These are phyloP conservation scores for Fomitiporia mediterranea DNA, from an alignment of 1,284 basidiomycete species.

Conservation along the genomic window DNA sequence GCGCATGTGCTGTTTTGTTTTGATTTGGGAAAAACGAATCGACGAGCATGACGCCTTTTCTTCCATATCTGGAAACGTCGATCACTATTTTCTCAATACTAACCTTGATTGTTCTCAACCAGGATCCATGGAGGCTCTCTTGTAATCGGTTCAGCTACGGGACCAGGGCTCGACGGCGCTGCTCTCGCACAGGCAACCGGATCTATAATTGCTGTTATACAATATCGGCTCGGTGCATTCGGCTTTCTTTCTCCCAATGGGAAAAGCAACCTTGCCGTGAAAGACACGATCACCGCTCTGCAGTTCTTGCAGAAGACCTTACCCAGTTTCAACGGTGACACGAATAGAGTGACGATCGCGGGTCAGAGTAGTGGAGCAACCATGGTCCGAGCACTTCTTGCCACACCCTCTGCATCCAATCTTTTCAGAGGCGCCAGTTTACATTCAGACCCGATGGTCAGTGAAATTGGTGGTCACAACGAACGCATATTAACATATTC, in stretches of 20 bases:
- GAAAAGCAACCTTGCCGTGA: constrained; percentile 65
- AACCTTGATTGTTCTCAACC: background rate
- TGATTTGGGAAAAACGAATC: background rate
- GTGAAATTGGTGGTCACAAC: background rate
- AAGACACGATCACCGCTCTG: constrained; percentile 67
- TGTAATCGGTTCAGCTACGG: constrained; percentile 63
- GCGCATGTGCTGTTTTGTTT: constrained; percentile 2
- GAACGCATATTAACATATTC: background rate
- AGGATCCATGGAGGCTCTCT: constrained; percentile 93
- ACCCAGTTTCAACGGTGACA: constrained; percentile 65
- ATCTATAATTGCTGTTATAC: constrained; percentile 80
- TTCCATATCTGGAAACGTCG: background rate
- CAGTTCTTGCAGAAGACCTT: constrained; percentile 57
- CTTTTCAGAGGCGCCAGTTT: constrained; percentile 73
- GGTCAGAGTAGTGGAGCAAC: constrained; percentile 86
- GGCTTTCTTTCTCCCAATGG: constrained; percentile 69
- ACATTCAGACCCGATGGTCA: constrained; percentile 36
- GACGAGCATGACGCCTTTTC: background rate
- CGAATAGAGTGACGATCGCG: constrained; percentile 69
- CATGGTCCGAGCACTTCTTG: constrained; percentile 73
- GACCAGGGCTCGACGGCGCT: constrained; percentile 75
- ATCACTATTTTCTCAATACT: background rate
- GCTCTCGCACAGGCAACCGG: constrained; percentile 66
- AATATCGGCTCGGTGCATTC: constrained; percentile 80
- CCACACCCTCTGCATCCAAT: constrained; percentile 56